phyloP scores from a whole-genome alignment of 768 basidiomycete species.

The Kwoniella sp. region DNA sequence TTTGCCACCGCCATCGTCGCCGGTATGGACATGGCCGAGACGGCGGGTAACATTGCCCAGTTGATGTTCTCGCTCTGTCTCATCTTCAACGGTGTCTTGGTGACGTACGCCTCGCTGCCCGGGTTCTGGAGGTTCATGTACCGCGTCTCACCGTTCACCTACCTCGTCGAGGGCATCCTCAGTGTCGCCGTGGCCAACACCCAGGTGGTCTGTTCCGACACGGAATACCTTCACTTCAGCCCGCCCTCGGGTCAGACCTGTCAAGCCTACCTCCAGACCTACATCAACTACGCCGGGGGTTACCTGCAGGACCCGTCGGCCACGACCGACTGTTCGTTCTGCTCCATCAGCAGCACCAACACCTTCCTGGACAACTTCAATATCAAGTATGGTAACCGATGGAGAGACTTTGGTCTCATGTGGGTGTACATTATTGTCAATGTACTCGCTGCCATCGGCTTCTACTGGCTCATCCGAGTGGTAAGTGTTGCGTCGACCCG shows the following conservation, averaged over 20 bases:
- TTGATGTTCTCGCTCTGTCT: conserved; percentile 53
- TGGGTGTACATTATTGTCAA: conserved; percentile 52
- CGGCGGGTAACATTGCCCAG: conserved; percentile 53
- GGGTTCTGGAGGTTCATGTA: conserved; percentile 49
- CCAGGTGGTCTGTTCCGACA: conserved; percentile 59
- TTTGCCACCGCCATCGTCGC: conserved; percentile 52
- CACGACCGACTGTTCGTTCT: conserved; percentile 65
- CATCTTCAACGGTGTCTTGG: conserved; percentile 53
- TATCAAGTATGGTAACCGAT: conserved; percentile 58
- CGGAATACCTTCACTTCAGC: conserved; percentile 68
- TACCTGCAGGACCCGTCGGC: conserved; percentile 68
- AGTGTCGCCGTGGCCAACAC: conserved; percentile 59
- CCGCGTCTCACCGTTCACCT: conserved; percentile 52
- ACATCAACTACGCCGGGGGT: conserved; percentile 62
- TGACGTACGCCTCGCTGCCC: conserved; percentile 31
- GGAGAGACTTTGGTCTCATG: conserved; percentile 60
- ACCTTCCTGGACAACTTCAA: conserved; percentile 59
- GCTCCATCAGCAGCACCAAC: conserved; percentile 61
- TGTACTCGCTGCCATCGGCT: conserved; percentile 27
- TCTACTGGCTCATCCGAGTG: conserved; percentile 42
- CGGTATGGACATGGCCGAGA: conserved; percentile 50
- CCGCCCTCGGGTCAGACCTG: conserved; percentile 75
- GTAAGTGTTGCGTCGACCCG: conserved; percentile 11
- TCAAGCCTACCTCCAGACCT: conserved; percentile 63
- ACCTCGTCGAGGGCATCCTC: conserved; percentile 42